Evolutionary conservation across 345 rosid species (phyloP).

Genomic region (Punica granatum): DNA sequence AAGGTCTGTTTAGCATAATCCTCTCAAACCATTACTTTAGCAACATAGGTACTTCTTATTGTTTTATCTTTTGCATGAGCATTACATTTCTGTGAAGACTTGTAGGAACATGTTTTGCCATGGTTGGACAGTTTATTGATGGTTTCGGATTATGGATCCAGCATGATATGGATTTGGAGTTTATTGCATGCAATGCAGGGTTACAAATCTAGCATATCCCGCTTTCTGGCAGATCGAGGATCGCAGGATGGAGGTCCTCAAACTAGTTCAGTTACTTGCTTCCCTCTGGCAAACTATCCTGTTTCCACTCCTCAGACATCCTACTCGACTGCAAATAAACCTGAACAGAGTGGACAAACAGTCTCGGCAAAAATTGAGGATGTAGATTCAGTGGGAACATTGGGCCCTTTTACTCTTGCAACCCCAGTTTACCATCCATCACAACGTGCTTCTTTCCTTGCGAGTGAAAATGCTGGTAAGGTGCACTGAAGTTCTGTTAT

Average conservation of each 20-base stretch:
- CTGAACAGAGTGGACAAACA: conserved; percentile 29
- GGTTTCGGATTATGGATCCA: not conserved
- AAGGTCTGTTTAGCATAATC: not conserved
- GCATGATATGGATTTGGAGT: not conserved
- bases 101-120: not conserved
- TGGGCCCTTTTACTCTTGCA: conserved; percentile 13
- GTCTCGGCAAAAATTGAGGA: conserved; percentile 36
- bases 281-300: conserved; percentile 24
- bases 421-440: conserved; percentile 13
- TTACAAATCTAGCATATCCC: conserved; percentile 33
- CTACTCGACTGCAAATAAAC: conserved; percentile 20
- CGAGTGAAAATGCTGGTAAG: conserved; percentile 28
- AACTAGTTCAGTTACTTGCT: conserved; percentile 24
- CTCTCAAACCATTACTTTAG: not conserved
- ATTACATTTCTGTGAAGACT: not conserved
- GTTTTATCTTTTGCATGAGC: not conserved
- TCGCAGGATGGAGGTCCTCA: conserved; percentile 26
- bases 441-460: conserved; percentile 21
- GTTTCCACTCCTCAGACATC: conserved; percentile 25
- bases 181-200: conserved; percentile 29
- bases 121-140: not conserved
- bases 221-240: conserved; percentile 23
- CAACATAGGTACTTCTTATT: not conserved
- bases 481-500: not conserved
- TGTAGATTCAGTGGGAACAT: conserved; percentile 24